Conservation (phyloP, 371 early-diverging fungal genomes). For the Smittium mucronatum region DNA sequence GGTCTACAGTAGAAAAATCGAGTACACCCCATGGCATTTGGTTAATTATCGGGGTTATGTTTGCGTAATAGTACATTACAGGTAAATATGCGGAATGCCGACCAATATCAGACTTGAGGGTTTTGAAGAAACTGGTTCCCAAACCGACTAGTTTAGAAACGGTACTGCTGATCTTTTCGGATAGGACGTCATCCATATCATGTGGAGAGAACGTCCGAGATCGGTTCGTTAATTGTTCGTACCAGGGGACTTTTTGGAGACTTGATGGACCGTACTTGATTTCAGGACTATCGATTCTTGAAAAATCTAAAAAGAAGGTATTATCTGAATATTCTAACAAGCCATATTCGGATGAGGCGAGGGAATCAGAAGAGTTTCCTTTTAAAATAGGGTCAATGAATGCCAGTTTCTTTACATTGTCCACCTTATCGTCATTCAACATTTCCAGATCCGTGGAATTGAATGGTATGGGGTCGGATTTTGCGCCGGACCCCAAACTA, state of each 20-base stretch:
- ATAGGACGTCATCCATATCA: neutral
- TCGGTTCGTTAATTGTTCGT: neutral
- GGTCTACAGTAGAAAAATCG: slow-evolving; percentile 33
- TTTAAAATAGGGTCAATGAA: neutral
- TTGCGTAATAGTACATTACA: slow-evolving; percentile 22
- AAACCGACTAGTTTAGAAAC: neutral
- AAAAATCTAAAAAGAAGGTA: neutral
- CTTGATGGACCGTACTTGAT: neutral
- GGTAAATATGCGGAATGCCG: neutral
- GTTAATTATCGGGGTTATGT: slow-evolving; percentile 26
- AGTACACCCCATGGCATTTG: slow-evolving; percentile 41
- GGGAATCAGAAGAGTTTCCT: neutral
- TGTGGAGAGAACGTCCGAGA: neutral
- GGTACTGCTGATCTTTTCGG: neutral
- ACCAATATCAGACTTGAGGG: neutral
- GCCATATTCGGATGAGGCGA: neutral
- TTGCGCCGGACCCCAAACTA: too few relatives aligned
- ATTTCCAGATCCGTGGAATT: neutral
- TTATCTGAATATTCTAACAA: neutral
- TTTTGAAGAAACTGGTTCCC: neutral
- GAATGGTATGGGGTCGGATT: too few relatives aligned
- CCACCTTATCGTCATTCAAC: neutral
- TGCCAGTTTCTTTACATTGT: neutral
- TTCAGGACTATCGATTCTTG: neutral
- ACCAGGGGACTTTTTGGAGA: neutral